Conservation (phyloP, 192 early-diverging fungal genomes). For the Lobulomyces angularis region DNA sequence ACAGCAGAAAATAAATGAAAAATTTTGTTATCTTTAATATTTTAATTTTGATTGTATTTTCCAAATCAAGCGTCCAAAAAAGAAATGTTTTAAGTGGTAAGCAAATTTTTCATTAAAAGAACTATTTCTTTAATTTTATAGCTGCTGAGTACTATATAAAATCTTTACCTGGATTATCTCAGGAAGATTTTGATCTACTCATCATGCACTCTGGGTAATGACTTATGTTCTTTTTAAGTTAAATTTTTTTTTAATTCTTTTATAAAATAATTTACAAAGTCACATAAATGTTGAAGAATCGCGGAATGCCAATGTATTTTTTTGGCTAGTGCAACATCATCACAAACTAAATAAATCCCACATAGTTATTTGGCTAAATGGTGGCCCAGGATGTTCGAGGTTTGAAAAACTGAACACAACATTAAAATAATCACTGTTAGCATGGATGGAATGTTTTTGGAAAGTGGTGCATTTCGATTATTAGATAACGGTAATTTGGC, state of each 20-base stretch:
- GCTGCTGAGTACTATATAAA: constrained; percentile 23
- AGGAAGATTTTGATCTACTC: constrained; percentile 7
- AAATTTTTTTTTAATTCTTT: neutral
- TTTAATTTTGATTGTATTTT: too few species aligned
- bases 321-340: constrained; percentile 29
- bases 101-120: too few species aligned
- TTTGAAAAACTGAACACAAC: neutral
- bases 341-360: neutral
- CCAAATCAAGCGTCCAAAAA: too few species aligned
- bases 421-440: constrained; percentile 6
- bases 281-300: constrained; percentile 1
- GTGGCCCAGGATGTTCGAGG: constrained; percentile 40
- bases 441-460: constrained; percentile 55
- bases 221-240: neutral
- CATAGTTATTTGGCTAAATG: constrained; percentile 50
- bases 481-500: constrained; percentile 15
- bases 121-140: too few species aligned
- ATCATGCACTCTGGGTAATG: constrained; percentile 32
- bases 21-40: too few species aligned
- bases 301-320: constrained; percentile 19
- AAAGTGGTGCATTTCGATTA: constrained; percentile 51
- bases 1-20: too few species aligned
- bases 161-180: constrained; percentile 15
- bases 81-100: too few species aligned
- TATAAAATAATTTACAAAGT: constrained; percentile 3